phyloP scores from a whole-genome alignment of 805 yeast genomes.

The Candida dendrica region DNA sequence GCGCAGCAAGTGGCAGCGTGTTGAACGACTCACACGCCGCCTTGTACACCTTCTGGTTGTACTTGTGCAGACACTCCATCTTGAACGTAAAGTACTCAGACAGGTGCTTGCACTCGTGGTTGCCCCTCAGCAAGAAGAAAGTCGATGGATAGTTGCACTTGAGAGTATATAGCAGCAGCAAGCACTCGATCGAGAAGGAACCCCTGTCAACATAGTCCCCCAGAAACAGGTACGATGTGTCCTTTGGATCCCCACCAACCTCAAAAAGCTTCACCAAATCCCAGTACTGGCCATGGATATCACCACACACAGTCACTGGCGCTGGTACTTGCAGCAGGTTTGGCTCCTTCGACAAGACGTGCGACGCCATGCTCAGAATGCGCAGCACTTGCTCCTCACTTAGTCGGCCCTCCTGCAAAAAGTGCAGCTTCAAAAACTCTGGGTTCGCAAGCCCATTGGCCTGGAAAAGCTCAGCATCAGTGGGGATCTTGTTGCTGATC shows the following conservation, averaged over 20 bases:
- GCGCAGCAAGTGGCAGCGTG: constrained; percentile 84
- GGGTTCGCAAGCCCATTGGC: constrained; percentile 64
- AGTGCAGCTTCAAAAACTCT: constrained; percentile 65
- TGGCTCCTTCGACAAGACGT: constrained; percentile 61
- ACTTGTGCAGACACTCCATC: constrained; percentile 83
- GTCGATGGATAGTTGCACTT: constrained; percentile 70
- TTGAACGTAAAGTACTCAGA: constrained; percentile 93
- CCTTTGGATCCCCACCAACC: constrained; percentile 82
- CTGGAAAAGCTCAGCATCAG: constrained; percentile 60
- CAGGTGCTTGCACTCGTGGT: constrained; percentile 90
- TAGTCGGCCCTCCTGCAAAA: constrained; percentile 74
- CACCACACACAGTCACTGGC: constrained; percentile 95
- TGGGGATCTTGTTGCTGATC: constrained; percentile 59
- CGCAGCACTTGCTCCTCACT: constrained; percentile 60
- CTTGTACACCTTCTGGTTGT: constrained; percentile 57
- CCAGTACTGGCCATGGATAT: constrained; percentile 92
- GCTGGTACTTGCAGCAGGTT: constrained; percentile 77
- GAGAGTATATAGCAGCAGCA: constrained; percentile 67
- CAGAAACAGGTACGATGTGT: constrained; percentile 72
- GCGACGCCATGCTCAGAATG: constrained; percentile 62
- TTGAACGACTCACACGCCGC: constrained; percentile 74
- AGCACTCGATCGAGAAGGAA: constrained; percentile 76
- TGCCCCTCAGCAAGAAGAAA: constrained; percentile 82
- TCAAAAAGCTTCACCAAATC: constrained; percentile 88
- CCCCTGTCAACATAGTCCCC: constrained; percentile 98